Percentiles rank a stretch among this genome's conserved stretches.
Evolutionary conservation across 2,329 filamentous ascomycete species (phyloP).

Genomic region (Colletotrichum viniferum): DNA sequence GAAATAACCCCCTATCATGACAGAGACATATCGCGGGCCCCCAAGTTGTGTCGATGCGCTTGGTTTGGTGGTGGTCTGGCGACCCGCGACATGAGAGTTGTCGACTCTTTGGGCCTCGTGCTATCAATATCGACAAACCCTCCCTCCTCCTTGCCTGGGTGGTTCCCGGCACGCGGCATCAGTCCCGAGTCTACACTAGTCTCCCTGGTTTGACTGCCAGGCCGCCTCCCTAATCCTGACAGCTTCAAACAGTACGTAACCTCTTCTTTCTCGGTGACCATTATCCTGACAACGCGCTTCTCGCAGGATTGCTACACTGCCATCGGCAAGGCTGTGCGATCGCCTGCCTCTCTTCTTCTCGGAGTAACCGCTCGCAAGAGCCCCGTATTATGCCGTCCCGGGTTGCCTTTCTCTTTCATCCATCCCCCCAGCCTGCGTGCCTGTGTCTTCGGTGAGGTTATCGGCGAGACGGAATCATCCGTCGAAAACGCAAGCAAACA

Average conservation of each 20-base stretch:
- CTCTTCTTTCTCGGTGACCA: background rate
- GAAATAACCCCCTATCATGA: background rate
- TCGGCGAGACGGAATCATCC: background rate
- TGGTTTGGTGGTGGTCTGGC: background rate
- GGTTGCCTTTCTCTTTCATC: background rate
- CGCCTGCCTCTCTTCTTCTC: background rate
- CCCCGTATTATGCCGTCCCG: background rate
- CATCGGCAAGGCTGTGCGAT: background rate
- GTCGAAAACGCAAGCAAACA: background rate
- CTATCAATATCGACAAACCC: background rate
- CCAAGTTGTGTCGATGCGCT: background rate
- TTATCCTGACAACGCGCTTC: background rate
- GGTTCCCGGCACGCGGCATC: background rate
- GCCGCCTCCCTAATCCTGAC: background rate
- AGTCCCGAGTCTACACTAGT: background rate
- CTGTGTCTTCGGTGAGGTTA: background rate
- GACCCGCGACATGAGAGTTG: background rate
- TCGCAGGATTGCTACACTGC: background rate
- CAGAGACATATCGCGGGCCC: background rate
- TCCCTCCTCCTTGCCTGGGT: background rate
- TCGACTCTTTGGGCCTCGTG: background rate
- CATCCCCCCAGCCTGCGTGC: background rate
- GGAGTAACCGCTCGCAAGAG: background rate
- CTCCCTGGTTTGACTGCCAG: background rate
- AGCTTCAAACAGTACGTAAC: background rate